Evolutionary conservation across 805 yeast species (phyloP), one percentile per base, ranked within the genome.

Genomic region (Candida tibetensis): DNA sequence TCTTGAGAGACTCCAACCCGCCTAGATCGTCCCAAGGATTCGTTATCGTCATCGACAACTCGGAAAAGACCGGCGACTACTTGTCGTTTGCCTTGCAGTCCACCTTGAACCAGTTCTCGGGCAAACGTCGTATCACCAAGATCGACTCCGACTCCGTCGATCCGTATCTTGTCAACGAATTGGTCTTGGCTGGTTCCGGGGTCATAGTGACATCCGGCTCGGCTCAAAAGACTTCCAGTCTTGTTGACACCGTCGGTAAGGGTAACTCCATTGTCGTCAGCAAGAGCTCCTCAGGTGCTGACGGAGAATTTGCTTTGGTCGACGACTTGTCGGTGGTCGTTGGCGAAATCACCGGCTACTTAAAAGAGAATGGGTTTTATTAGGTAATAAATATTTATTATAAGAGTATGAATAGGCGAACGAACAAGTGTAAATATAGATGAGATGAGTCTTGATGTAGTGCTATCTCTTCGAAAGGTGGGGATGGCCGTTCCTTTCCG

Each of bases 21-120:
- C 96, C 98, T 47, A 81, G 97, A 66, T 78, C 74, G 42, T 62
- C 74, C 42, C 98, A 91, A 69, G 98, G 98, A 25, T 91, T 90
- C 63, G 85, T 87, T 6, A 68, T 89, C 37, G 74, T 81, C 44
- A 68, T 88, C 37, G 55, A 58, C 34, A 71, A 81, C 22, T 80
- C 85, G 27, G 80, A 82, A 34, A 53, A 53, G 38, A 47, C 52
- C 37, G 66, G 64, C 28, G 70, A 66, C 28, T 58, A 63, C 47
- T 69, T 90, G 47, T 79, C 93, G 6, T 80, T 81, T 52, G 97
- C 97, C 8, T 74, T 90, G 47, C 85, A 88, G 62, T 85, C 93
- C 26, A 86, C 95, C 28, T 81, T 90, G 67, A 85, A 91, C 72
- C 96, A 91, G 72, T 82, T 79, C 46, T 77, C 83, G 43, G 90